Evolutionary conservation across 1,284 basidiomycete genomes (phyloP).

Genomic region (Ceratobasidium sp.): DNA sequence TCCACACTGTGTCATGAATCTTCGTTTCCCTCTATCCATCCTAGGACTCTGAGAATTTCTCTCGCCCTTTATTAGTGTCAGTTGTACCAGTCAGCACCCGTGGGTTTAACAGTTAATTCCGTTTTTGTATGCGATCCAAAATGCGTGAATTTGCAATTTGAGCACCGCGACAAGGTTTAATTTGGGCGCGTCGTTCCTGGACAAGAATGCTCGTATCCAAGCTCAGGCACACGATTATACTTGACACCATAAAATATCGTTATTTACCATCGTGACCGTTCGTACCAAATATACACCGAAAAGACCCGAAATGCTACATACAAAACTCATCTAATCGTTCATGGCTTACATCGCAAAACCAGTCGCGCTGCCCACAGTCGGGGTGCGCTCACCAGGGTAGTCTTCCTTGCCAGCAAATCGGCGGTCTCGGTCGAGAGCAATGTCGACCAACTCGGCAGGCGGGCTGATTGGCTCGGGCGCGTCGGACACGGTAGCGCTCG

Average conservation of each 20-base stretch:
- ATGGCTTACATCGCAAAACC: conserved; percentile 27
- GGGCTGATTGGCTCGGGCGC: conserved; percentile 18
- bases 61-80: conserved; percentile 5
- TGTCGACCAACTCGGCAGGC: conserved; percentile 22
- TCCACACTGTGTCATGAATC: conserved; percentile 38
- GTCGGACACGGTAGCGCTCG: conserved; percentile 17
- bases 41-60: conserved; percentile 22
- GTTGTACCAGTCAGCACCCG: conserved; percentile 34
- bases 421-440: conserved; percentile 9
- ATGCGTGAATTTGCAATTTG: no score
- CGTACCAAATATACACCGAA: conserved; percentile 20
- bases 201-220: no score
- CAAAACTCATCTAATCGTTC: background rate
- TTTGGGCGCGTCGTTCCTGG: no score
- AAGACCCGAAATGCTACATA: background rate
- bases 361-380: conserved; percentile 17
- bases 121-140: background rate
- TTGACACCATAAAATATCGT: no score
- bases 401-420: conserved; percentile 3
- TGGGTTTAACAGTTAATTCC: conserved; percentile 34
- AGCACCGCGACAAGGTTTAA: no score
- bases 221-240: no score
- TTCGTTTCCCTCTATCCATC: conserved; percentile 5
- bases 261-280: no score
- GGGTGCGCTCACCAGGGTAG: conserved; percentile 20